A percentile compares a stretch with the other conserved stretches of the same genome.
phyloP scores from a whole-genome alignment of 2,329 filamentous ascomycete species.

The Davidsoniella neocaledoniae region DNA sequence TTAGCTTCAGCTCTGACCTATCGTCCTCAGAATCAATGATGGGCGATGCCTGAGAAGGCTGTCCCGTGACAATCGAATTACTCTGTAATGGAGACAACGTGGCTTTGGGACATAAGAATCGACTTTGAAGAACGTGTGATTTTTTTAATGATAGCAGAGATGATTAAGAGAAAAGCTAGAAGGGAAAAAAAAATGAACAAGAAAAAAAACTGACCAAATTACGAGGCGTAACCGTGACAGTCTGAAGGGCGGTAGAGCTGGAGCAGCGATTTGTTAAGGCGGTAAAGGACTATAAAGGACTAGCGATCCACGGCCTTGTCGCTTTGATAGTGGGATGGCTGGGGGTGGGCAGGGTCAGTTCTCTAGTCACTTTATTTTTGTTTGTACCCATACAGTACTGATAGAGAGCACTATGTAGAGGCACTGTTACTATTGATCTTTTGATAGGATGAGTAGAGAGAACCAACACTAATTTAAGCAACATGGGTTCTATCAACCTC shows the following conservation, averaged over 20 bases:
- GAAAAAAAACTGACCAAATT: not conserved
- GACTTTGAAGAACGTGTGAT: not conserved
- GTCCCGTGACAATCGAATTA: constrained; percentile 5
- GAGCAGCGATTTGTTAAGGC: not conserved
- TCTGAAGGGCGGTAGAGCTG: no score
- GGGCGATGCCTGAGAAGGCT: constrained; percentile 11
- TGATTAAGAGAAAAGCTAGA: not conserved
- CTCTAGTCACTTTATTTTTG: no score
- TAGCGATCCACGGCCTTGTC: not conserved
- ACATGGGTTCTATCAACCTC: no score
- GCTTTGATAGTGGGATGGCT: constrained; percentile 5
- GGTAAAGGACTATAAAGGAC: constrained; percentile 1
- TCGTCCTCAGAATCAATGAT: constrained; percentile 1
- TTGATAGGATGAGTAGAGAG: no score
- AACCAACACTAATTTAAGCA: no score
- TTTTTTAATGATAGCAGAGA: not conserved
- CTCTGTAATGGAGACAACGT: constrained; percentile 25
- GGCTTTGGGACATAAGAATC: constrained; percentile 19
- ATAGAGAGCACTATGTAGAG: no score
- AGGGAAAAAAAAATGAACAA: not conserved
- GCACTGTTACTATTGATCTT: no score
- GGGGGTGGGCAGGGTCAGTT: not conserved
- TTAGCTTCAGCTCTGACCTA: not conserved
- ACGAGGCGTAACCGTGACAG: not conserved
- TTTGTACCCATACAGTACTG: no score